Evolutionary conservation across 148 eudicot genomes (phyloP).

Genomic region (Fagopyrum tataricum): DNA sequence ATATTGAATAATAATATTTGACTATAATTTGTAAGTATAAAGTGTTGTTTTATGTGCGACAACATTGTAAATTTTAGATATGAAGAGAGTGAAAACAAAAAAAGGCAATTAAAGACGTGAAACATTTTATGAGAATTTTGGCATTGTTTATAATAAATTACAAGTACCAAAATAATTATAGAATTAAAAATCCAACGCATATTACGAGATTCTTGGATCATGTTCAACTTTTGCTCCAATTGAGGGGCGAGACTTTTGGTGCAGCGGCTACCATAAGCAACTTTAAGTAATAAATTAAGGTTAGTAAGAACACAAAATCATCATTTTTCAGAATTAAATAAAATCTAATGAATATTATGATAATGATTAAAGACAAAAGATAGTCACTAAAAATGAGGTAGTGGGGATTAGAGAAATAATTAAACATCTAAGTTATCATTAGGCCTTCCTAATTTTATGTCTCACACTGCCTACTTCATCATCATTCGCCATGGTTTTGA

Average conservation of each 20-base stretch:
- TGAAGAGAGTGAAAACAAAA: background rate
- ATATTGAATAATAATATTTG: no score
- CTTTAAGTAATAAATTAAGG: background rate
- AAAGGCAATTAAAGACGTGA: background rate
- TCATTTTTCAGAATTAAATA: background rate
- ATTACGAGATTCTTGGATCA: conserved; percentile 12
- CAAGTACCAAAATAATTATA: background rate
- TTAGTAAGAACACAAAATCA: background rate
- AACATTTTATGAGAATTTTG: background rate
- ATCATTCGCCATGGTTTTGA: background rate
- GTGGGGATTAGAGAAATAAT: conserved; percentile 1
- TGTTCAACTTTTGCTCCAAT: conserved; percentile 3
- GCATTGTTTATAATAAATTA: background rate
- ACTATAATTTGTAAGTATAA: background rate
- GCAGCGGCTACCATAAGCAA: conserved; percentile 9
- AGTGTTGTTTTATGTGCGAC: background rate
- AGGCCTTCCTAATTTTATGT: conserved; percentile 4
- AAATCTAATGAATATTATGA: background rate
- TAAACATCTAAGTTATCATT: background rate
- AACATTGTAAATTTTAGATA: background rate
- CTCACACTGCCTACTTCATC: background rate
- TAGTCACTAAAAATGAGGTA: background rate
- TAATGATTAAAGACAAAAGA: background rate
- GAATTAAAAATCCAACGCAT: background rate
- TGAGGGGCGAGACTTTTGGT: conserved; percentile 10